These are phyloP conservation scores for Cantharellus cinnabarinus DNA, from an alignment of 768 basidiomycete genomes.

Conservation along the genomic window DNA sequence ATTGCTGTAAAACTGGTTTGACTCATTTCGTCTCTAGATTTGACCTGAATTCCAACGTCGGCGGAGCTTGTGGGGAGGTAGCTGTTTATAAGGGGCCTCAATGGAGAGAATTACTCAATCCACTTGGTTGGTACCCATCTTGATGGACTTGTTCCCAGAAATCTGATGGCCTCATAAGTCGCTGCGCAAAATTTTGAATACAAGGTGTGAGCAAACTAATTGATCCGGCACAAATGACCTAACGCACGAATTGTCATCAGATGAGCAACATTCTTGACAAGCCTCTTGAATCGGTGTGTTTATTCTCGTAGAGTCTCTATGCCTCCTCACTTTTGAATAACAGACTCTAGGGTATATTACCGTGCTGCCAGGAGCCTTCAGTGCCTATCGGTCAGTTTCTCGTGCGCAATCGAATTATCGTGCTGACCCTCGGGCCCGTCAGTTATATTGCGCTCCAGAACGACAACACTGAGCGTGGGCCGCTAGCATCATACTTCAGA, in stretches of 20 bases:
- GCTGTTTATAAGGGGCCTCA: conserved; percentile 69
- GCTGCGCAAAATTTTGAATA: conserved; percentile 96
- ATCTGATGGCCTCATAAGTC: conserved; percentile 22
- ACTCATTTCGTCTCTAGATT: conserved; percentile 19
- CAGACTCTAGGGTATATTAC: conserved; percentile 20
- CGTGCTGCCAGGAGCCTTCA: conserved; percentile 23
- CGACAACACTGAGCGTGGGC: conserved; percentile 21
- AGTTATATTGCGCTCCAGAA: conserved; percentile 24
- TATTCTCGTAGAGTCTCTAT: neutral
- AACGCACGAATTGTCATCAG: neutral
- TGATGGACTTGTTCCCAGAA: neutral
- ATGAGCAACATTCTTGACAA: conserved; percentile 25
- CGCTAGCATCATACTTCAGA: conserved; percentile 24
- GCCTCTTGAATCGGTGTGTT: conserved; percentile 18
- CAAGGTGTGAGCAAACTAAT: conserved; percentile 28
- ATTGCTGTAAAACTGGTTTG: neutral
- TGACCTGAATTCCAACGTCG: conserved; percentile 79
- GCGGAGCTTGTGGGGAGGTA: conserved; percentile 94
- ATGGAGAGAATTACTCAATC: conserved; percentile 56
- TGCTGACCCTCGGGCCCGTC: neutral
- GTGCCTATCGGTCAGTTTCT: conserved; percentile 13
- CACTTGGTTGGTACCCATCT: conserved; percentile 35
- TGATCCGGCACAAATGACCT: neutral
- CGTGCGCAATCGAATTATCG: neutral
- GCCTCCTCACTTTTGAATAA: neutral